Conservation (phyloP, 2,329 filamentous ascomycete species). For the Colletotrichum somersetense region DNA sequence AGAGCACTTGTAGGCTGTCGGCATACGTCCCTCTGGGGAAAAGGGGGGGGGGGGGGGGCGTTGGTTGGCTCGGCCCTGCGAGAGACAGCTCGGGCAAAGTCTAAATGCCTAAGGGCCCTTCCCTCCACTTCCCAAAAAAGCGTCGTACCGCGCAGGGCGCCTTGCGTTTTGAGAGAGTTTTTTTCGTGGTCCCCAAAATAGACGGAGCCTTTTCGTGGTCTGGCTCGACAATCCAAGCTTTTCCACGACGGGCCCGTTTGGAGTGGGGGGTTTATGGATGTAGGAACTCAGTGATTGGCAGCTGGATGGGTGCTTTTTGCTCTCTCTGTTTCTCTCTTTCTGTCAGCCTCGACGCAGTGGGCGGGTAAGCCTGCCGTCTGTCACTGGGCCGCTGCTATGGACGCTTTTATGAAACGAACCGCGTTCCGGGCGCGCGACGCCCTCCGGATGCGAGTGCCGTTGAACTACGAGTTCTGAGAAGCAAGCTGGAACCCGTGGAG, state of each 20-base stretch:
- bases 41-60: too few relatives aligned
- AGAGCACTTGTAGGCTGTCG: not conserved
- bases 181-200: not conserved
- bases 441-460: not conserved
- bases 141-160: not conserved
- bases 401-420: not conserved
- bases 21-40: not conserved
- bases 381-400: not conserved
- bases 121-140: too few relatives aligned
- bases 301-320: not conserved
- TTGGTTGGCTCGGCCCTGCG: not conserved
- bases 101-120: too few relatives aligned
- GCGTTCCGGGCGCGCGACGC: not conserved
- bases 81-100: not conserved
- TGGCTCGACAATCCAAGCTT: too few relatives aligned
- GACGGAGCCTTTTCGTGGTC: not conserved
- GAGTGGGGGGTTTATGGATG: not conserved
- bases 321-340: not conserved
- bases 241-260: too few relatives aligned
- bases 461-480: not conserved
- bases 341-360: too few relatives aligned
- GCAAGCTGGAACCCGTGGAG: not conserved
- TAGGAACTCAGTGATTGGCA: not conserved
- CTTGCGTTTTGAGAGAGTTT: not conserved
- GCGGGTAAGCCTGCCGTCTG: not conserved